phyloP scores from a whole-genome alignment of 768 basidiomycete genomes.

The Pisolithus tinctorius region DNA sequence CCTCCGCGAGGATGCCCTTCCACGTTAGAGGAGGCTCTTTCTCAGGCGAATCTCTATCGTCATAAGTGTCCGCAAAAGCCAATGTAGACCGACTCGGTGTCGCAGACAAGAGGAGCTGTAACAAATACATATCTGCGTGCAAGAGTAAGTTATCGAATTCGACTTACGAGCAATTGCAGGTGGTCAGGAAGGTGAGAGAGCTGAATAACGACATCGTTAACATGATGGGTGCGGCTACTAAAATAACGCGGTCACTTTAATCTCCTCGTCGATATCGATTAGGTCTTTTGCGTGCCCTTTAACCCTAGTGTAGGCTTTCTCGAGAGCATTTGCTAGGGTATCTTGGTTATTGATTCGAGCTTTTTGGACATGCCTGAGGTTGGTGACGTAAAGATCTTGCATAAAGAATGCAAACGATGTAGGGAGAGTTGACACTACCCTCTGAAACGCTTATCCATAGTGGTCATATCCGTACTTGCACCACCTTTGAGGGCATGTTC shows the following conservation, averaged over 20 bases:
- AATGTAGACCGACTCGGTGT: constrained; percentile 46
- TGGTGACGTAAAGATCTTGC: constrained; percentile 8
- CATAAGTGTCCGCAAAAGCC: constrained; percentile 46
- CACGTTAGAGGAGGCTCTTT: constrained; percentile 50
- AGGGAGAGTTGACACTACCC: constrained; percentile 37
- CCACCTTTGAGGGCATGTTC: constrained; percentile 55
- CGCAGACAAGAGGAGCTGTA: constrained; percentile 50
- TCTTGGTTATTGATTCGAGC: constrained; percentile 65
- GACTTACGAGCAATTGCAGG: constrained; percentile 61
- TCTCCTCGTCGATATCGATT: constrained; percentile 58
- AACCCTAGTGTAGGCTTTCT: constrained; percentile 44
- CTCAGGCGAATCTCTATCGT: constrained; percentile 30
- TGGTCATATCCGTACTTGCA: constrained; percentile 47
- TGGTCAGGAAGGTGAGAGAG: constrained; percentile 60
- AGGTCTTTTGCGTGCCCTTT: constrained; percentile 43
- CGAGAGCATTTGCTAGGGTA: constrained; percentile 51
- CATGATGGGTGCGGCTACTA: not conserved
- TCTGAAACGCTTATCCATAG: constrained; percentile 44
- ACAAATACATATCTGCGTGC: not conserved
- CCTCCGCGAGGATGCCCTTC: constrained; percentile 73
- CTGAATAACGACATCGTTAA: constrained; percentile 25
- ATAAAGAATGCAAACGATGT: not conserved
- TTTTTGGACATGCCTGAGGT: constrained; percentile 52
- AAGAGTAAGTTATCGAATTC: no score
- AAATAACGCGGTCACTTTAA: constrained; percentile 39